Percentiles rank a stretch among this genome's conserved stretches.
Conservation (phyloP, 495 filamentous ascomycete species). For the Penicillium argentinense region DNA sequence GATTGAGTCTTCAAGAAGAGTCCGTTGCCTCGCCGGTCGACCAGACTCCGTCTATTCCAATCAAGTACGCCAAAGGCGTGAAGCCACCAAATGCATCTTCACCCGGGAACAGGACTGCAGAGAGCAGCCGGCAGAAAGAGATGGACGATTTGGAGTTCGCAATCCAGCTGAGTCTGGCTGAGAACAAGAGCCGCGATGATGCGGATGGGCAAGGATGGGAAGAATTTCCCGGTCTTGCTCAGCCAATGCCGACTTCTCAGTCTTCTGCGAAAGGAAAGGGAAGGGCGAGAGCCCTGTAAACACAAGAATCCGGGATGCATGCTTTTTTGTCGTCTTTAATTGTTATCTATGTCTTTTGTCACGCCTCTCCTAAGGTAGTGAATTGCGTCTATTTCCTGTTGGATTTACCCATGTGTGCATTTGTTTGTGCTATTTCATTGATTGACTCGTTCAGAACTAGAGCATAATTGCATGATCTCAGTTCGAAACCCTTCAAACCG, state of each 20-base stretch:
- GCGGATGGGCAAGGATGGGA: slow-evolving; percentile 37
- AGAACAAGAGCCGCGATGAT: slow-evolving; percentile 59
- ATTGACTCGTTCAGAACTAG: too few species aligned
- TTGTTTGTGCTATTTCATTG: too few species aligned
- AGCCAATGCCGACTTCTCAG: slow-evolving; percentile 43
- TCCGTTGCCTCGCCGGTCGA: slow-evolving; percentile 13
- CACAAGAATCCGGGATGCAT: too few species aligned
- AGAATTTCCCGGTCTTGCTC: slow-evolving; percentile 58
- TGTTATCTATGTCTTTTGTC: neutral
- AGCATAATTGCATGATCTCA: too few species aligned
- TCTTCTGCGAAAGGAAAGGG: slow-evolving; percentile 41
- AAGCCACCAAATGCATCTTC: slow-evolving; percentile 15
- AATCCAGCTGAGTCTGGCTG: slow-evolving; percentile 78
- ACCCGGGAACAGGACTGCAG: slow-evolving; percentile 23
- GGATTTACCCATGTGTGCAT: neutral
- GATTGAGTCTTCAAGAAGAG: slow-evolving; percentile 63
- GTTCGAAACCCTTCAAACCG: too few species aligned
- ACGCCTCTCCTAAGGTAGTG: too few species aligned
- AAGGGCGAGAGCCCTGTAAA: slow-evolving; percentile 37
- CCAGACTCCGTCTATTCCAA: slow-evolving; percentile 46
- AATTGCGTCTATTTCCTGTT: too few species aligned
- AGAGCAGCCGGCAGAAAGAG: slow-evolving; percentile 47
- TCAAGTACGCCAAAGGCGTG: slow-evolving; percentile 50
- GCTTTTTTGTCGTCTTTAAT: slow-evolving; percentile 2
- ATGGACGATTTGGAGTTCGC: slow-evolving; percentile 83